Evolutionary conservation across 148 eudicot genomes (phyloP).

Genomic region (Silene conica): DNA sequence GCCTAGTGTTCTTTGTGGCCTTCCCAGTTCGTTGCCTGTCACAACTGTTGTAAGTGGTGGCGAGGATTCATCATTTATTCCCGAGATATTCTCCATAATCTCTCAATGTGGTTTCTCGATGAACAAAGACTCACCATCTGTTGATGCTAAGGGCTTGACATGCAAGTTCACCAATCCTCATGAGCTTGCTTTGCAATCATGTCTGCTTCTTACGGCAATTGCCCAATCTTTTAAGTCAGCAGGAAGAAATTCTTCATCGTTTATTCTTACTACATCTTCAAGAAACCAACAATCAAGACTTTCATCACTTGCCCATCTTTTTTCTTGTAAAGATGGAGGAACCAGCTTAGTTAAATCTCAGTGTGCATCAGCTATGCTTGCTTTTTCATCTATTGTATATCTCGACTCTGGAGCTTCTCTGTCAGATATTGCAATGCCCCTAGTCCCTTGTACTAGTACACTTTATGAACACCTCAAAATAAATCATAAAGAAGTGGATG

Average conservation of each 20-base stretch:
- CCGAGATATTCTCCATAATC: slow-evolving; percentile 79
- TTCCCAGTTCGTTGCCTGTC: slow-evolving; percentile 83
- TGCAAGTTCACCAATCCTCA: slow-evolving; percentile 48
- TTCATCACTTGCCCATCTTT: slow-evolving; percentile 73
- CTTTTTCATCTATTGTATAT: slow-evolving; percentile 76
- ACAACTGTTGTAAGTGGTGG: slow-evolving; percentile 90
- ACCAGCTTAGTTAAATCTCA: slow-evolving; percentile 54
- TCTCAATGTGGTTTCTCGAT: slow-evolving; percentile 54
- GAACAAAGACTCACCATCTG: slow-evolving; percentile 50
- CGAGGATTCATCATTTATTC: slow-evolving; percentile 83
- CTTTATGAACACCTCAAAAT: slow-evolving; percentile 70
- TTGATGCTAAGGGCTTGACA: slow-evolving; percentile 45
- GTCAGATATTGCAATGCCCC: slow-evolving; percentile 68
- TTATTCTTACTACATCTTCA: slow-evolving; percentile 73
- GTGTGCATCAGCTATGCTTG: slow-evolving; percentile 82
- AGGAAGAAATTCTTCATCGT: slow-evolving; percentile 75
- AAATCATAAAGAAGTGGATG: slow-evolving; percentile 34
- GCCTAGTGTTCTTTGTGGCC: slow-evolving; percentile 69
- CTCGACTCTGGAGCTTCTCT: slow-evolving; percentile 60
- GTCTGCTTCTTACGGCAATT: slow-evolving; percentile 71
- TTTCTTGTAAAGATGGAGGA: slow-evolving; percentile 63
- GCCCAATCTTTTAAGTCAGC: slow-evolving; percentile 77
- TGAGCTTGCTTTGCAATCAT: slow-evolving; percentile 55
- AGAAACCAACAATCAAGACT: slow-evolving; percentile 80
- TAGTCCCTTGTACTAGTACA: slow-evolving; percentile 74